Evolutionary conservation across 768 basidiomycete genomes (phyloP), one percentile per base, ranked within the genome.

Genomic region (Pholiota molesta): DNA sequence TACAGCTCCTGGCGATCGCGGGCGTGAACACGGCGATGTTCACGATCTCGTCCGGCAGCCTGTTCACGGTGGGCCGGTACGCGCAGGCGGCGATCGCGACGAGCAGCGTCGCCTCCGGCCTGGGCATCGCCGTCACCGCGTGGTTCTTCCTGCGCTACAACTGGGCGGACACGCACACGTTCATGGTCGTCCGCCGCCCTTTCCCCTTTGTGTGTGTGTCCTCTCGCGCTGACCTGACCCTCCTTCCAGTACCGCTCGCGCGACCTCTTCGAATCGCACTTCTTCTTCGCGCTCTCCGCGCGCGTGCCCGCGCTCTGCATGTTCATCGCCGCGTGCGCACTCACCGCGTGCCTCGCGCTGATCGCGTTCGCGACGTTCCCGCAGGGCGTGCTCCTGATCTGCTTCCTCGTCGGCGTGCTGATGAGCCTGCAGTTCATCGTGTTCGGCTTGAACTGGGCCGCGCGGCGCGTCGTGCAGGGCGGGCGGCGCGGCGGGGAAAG

Each of bases 361-460:
- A 84, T 90, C 7, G 87, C 89, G 3, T 91, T 82, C 74, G 74
- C 75, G 0, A 84, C 83, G 2, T 90, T 86, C 85, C 88, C 90
- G 0, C 71, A 74, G 16, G 89, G 86, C 0, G 87, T n/a, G n/a
- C n/a, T 89, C 26, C 70, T 89, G 13, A 74, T 85, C 8, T 89
- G 81, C 49, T 86, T 84, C 65, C 29, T 81, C 1, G 78, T 88
- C 1, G 90, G 90, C 0, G 33, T 86, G 0, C 68, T 89, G 10
- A 75, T 91, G 76, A 81, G 79, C 7, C 73, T 90, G 49, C 90
- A 91, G 73, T 91, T 88, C 72, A 74, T 90, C 19, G 81, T 88
- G 19, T 89, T 78, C 69, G 85, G 86, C 1, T 68, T 77, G 3
- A 76, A 77, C 62, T 72, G 76, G 76, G 69, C 73, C 65, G 72